Evolutionary conservation across 2,329 filamentous ascomycete genomes (phyloP).

Genomic region (Exophiala oligosperma): DNA sequence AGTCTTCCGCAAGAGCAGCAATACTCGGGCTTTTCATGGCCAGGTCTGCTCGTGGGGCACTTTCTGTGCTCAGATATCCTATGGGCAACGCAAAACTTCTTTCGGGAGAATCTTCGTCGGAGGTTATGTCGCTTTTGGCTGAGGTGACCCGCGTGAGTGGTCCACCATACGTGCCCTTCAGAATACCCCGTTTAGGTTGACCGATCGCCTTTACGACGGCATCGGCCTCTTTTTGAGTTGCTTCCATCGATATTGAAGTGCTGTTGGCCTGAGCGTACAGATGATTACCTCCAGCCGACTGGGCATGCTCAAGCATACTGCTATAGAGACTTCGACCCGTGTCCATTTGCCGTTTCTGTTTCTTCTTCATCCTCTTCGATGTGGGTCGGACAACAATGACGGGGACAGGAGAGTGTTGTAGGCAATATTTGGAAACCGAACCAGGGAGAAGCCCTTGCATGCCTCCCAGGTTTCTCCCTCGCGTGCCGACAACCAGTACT

Average conservation of each 20-base stretch:
- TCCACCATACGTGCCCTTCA: constrained; percentile 28
- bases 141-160: constrained; percentile 24
- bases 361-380: constrained; percentile 86
- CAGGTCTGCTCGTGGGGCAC: constrained; percentile 26
- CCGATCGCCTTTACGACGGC: constrained; percentile 53
- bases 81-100: constrained; percentile 28
- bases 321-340: constrained; percentile 73
- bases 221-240: constrained; percentile 50
- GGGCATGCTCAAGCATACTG: constrained; percentile 70
- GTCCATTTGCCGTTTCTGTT: constrained; percentile 78
- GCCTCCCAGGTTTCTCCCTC: constrained; percentile 79
- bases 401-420: constrained; percentile 89
- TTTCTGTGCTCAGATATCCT: constrained; percentile 27
- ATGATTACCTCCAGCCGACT: constrained; percentile 50
- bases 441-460: constrained; percentile 85
- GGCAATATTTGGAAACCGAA: constrained; percentile 90
- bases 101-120: constrained; percentile 25
- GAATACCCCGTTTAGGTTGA: constrained; percentile 33
- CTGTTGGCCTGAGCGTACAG: constrained; percentile 46
- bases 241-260: constrained; percentile 24
- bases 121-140: constrained; percentile 22
- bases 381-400: constrained; percentile 89
- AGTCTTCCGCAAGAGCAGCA: constrained; percentile 24
- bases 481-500: constrained; percentile 86
- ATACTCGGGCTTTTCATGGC: constrained; percentile 30